Conservation (phyloP, 1,284 basidiomycete species). For the Anthracocystis setariae region DNA sequence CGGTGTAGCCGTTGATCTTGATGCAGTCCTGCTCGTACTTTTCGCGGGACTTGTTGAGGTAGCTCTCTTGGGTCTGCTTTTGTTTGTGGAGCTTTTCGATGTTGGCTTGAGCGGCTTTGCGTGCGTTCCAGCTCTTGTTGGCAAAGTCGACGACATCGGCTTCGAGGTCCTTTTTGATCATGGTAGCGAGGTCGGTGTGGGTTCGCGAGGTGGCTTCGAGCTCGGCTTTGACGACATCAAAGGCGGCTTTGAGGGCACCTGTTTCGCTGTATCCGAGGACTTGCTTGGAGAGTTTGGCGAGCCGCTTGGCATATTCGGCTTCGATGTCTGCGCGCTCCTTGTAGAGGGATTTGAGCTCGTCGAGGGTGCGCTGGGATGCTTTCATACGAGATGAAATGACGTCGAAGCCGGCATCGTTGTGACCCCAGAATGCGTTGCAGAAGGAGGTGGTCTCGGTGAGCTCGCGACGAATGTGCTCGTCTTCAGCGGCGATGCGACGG, state of each 20-base stretch:
- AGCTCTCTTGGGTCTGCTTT: constrained; percentile 65
- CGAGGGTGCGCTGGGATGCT: constrained; percentile 83
- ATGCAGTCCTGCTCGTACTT: constrained; percentile 95
- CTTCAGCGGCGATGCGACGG: constrained; percentile 54
- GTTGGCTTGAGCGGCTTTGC: constrained; percentile 54
- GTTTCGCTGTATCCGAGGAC: constrained; percentile 87
- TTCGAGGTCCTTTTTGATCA: constrained; percentile 83
- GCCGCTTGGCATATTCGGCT: constrained; percentile 90
- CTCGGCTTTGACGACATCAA: constrained; percentile 82
- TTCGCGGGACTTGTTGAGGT: constrained; percentile 76
- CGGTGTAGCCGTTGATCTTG: constrained; percentile 93
- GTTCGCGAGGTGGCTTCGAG: constrained; percentile 82
- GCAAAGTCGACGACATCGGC: constrained; percentile 65
- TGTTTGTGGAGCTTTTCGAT: constrained; percentile 65
- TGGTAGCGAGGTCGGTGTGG: constrained; percentile 77
- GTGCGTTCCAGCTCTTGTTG: constrained; percentile 51
- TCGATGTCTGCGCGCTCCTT: constrained; percentile 89
- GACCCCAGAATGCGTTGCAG: constrained; percentile 92
- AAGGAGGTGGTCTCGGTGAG: constrained; percentile 75
- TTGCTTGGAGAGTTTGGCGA: constrained; percentile 82
- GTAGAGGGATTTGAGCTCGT: constrained; percentile 86
- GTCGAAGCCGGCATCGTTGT: constrained; percentile 83
- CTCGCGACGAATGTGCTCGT: constrained; percentile 56
- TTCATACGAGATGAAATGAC: constrained; percentile 88
- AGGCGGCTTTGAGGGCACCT: constrained; percentile 82